These are phyloP conservation scores for Colletotrichum sansevieriae DNA, from an alignment of 2,329 filamentous ascomycete species.

Conservation along the genomic window DNA sequence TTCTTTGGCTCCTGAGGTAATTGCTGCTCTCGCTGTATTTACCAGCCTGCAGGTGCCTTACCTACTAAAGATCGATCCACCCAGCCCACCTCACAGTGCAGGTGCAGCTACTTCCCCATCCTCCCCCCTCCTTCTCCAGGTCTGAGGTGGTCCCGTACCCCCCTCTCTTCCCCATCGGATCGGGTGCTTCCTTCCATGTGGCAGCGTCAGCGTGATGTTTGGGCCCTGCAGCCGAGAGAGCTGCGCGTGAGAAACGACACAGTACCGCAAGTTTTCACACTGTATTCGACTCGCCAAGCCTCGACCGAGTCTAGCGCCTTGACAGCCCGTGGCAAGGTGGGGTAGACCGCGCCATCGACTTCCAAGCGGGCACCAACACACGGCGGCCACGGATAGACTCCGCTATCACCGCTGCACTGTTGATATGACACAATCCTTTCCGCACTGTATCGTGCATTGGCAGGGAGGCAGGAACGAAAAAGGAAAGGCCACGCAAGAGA, in stretches of 20 bases:
- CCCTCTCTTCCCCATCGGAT: constrained; percentile 16
- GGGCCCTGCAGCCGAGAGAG: too few species aligned
- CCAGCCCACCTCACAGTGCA: not conserved
- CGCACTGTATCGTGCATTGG: constrained; percentile 8
- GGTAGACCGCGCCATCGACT: constrained; percentile 6
- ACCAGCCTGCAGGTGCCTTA: too few species aligned
- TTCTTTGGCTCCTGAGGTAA: constrained; percentile 8
- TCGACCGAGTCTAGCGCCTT: constrained; percentile 15
- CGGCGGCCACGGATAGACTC: not conserved
- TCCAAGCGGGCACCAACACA: not conserved
- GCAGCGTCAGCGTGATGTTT: not conserved
- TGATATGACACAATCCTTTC: not conserved
- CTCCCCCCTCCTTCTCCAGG: constrained; percentile 10
- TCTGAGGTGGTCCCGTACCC: not conserved
- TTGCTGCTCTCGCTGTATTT: too few species aligned
- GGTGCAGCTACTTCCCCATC: not conserved
- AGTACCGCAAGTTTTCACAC: not conserved
- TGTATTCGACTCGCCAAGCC: constrained; percentile 8
- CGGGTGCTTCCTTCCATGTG: constrained; percentile 18
- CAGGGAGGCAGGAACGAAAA: not conserved
- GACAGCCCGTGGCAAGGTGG: constrained; percentile 5
- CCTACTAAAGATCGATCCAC: not conserved
- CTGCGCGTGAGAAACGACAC: too few species aligned
- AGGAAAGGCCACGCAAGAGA: not conserved
- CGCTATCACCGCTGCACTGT: constrained; percentile 4